Base-by-base conservation (phyloP, 129 eudicot genomes). In the Flaveria bidentis region DNA sequence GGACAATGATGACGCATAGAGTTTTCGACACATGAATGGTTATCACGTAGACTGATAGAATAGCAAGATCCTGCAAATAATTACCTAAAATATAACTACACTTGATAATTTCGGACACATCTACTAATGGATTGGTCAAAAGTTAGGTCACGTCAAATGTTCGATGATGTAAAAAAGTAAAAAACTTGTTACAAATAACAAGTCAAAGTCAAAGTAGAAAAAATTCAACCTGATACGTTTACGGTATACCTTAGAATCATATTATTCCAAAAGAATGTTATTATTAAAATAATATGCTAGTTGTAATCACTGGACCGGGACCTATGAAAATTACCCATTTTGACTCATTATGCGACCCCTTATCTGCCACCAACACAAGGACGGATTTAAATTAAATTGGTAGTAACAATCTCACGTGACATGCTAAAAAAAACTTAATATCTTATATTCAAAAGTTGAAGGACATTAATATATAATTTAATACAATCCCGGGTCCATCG, bases 1-100 rank as follows among this genome's bases (percentile, higher is more conserved):
- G 99, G 95, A 51, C 99, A 95, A 52, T 95, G 97, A 83, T 91
- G 96, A 26, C 84, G 87, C 97, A 95, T 95, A 28, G 99, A 91
- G 75, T 95, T 88, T 82, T 95, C 99, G n/a, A 91, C 92, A 75
- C 99, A 95, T 25, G 74, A 71, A 78, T 95, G 99, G 71, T 95
- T 95, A 76, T 85, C 80, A 17, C 86, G 93, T 71, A 95, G 77
- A 69, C 84, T 74, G 22, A 85, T 58, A 11, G 97, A 86, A 83
- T 95, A 95, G 80, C 99, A 95, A 49, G 99, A 81, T 73, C 99
- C 96, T 91, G 67, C 20, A 44, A 52, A 53, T 16, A 36, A 23
- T 15, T 25, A 15, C 28, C 53, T 5, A 7, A 42, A 68, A 15
- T 28, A 26, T 13, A 11, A 16, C 33, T 33, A 51, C 6, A 28